Percentiles rank a stretch among this genome's conserved stretches.
Evolutionary conservation across 2,329 filamentous ascomycete species (phyloP).

Genomic region (Ceratocystis eucalypticola): DNA sequence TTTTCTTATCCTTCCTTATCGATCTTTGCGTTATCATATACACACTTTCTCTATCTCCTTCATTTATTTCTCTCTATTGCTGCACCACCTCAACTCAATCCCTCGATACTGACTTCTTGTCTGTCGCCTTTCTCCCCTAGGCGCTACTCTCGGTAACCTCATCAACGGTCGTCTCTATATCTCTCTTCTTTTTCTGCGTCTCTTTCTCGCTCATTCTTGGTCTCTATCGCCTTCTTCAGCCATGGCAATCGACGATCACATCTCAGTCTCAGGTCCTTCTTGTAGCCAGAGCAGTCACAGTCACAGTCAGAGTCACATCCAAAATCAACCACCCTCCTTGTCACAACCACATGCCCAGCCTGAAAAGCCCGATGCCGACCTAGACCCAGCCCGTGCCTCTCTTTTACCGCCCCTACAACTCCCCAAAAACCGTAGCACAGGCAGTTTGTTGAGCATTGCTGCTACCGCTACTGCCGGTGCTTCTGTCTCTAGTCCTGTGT

Average conservation of each 20-base stretch:
- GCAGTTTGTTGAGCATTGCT: conserved; percentile 15
- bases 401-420: conserved; percentile 9
- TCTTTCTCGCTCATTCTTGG: neutral
- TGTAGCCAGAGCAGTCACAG: neutral
- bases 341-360: conserved; percentile 6
- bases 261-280: neutral
- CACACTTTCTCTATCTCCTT: neutral
- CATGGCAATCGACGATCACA: conserved; percentile 3
- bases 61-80: neutral
- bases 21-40: neutral
- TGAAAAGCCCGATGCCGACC: conserved; percentile 2
- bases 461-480: neutral
- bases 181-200: neutral
- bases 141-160: no score
- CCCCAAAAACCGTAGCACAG: conserved; percentile 18
- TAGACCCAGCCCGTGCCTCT: neutral
- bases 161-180: neutral
- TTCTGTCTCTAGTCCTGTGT: neutral
- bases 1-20: neutral
- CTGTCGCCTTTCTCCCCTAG: neutral
- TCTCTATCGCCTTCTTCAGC: neutral
- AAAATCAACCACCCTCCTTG: neutral
- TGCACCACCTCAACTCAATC: neutral
- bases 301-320: neutral
- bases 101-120: neutral